These are phyloP conservation scores for Gymnopus androsaceus DNA, from an alignment of 1,284 basidiomycete genomes.

Conservation along the genomic window DNA sequence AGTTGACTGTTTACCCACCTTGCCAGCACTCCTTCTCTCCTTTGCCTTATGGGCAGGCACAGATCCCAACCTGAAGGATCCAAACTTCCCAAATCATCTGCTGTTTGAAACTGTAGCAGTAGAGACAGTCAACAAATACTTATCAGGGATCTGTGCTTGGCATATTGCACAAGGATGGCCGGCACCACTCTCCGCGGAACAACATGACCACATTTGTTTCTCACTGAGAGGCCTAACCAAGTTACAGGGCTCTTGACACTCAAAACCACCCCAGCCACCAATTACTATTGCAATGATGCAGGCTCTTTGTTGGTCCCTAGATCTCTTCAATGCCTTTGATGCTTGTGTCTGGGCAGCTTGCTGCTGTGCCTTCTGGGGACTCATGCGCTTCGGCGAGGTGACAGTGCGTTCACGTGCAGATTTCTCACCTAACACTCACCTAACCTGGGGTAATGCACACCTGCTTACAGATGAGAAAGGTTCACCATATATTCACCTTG, in stretches of 20 bases:
- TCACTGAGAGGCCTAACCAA: conserved; percentile 31
- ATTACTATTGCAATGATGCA: conserved; percentile 8
- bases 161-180: conserved; percentile 41
- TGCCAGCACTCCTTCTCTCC: conserved; percentile 32
- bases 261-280: conserved; percentile 7
- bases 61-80: conserved; percentile 20
- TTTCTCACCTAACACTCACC: background rate
- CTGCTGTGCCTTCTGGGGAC: conserved; percentile 13
- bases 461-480: conserved; percentile 24
- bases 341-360: conserved; percentile 6
- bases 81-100: conserved; percentile 14
- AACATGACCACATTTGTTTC: conserved; percentile 27
- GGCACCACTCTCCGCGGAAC: conserved; percentile 23
- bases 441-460: conserved; percentile 10
- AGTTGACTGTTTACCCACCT: conserved; percentile 29
- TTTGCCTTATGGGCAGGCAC: conserved; percentile 37
- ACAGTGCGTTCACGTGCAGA: background rate
- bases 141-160: conserved; percentile 37
- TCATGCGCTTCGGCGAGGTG: conserved; percentile 17
- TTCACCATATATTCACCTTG: conserved; percentile 25
- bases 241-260: conserved; percentile 21
- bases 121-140: conserved; percentile 29
- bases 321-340: conserved; percentile 7
- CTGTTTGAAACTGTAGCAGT: conserved; percentile 33
- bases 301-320: conserved; percentile 1